phyloP scores from a whole-genome alignment of 805 yeast genomes.

The Ogataea pilisensis region DNA sequence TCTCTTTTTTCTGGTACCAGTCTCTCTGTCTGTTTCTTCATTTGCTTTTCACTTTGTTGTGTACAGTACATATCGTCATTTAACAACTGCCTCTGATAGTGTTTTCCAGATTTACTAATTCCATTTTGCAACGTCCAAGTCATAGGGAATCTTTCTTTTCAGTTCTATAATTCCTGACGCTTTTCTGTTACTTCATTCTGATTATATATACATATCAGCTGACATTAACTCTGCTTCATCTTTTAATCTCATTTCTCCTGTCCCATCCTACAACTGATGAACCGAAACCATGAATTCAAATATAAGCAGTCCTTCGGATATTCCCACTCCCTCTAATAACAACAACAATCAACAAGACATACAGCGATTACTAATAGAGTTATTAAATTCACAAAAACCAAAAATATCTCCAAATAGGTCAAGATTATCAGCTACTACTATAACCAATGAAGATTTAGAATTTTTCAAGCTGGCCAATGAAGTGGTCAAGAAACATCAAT shows the following conservation, averaged over 20 bases:
- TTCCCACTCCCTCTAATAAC: not conserved
- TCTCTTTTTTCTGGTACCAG: too few relatives aligned
- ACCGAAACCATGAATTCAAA: not conserved
- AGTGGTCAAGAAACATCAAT: conserved; percentile 42
- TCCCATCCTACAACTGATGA: too few relatives aligned
- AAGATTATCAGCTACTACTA: conserved; percentile 16
- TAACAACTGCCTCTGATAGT: too few relatives aligned
- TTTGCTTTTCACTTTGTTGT: too few relatives aligned
- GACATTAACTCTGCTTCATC: not conserved
- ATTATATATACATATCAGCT: too few relatives aligned
- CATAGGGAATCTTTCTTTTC: too few relatives aligned
- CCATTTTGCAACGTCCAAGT: too few relatives aligned
- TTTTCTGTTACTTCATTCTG: not conserved
- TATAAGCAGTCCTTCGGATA: not conserved
- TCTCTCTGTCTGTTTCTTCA: too few relatives aligned
- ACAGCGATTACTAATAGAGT: conserved; percentile 21
- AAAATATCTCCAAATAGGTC: conserved; percentile 19
- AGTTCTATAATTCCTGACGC: too few relatives aligned
- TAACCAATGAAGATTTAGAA: conserved; percentile 46
- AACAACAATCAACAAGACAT: conserved; percentile 14
- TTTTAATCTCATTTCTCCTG: not conserved
- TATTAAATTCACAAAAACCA: conserved; percentile 28
- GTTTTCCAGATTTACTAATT: too few relatives aligned
- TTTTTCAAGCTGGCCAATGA: conserved; percentile 59
- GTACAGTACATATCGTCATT: too few relatives aligned